phyloP scores from a whole-genome alignment of 164 flowering plant species.

The Cinnamomum micranthum region DNA sequence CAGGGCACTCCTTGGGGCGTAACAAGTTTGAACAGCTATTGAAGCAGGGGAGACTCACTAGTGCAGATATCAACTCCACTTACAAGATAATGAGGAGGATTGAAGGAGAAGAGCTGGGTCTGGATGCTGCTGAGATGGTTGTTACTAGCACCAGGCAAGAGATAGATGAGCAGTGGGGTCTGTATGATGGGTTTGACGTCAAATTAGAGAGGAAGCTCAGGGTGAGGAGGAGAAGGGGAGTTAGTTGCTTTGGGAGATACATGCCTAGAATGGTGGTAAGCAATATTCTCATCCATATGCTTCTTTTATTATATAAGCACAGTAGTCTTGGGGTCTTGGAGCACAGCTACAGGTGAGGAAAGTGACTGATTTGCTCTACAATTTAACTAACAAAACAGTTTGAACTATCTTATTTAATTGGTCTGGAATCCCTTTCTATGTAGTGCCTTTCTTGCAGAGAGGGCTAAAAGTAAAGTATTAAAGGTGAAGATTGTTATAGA shows the following conservation, averaged over 20 bases:
- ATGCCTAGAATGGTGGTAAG: conserved; percentile 90
- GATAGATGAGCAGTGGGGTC: conserved; percentile 90
- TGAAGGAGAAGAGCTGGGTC: conserved; percentile 69
- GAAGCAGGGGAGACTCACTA: conserved; percentile 70
- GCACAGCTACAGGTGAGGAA: no score
- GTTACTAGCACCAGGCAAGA: conserved; percentile 91
- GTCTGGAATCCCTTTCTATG: no score
- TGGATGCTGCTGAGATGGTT: conserved; percentile 87
- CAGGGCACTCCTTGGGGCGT: conserved; percentile 80
- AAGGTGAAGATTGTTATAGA: no score
- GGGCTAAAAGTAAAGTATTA: no score
- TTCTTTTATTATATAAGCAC: not conserved
- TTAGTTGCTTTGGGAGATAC: conserved; percentile 71
- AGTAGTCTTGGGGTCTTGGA: no score
- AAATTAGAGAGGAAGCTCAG: conserved; percentile 78
- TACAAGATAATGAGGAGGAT: conserved; percentile 81
- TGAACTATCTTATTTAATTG: no score
- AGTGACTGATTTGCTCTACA: no score
- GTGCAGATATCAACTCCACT: conserved; percentile 64
- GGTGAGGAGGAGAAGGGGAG: conserved; percentile 64
- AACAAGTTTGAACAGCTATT: conserved; percentile 83
- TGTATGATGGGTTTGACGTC: conserved; percentile 80
- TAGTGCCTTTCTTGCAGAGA: no score
- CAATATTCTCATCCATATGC: not conserved
- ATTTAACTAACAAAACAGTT: no score